A percentile compares a stretch with the other conserved stretches of the same genome.
phyloP scores from a whole-genome alignment of 805 yeast genomes.

The Brettanomyces anomalus region DNA sequence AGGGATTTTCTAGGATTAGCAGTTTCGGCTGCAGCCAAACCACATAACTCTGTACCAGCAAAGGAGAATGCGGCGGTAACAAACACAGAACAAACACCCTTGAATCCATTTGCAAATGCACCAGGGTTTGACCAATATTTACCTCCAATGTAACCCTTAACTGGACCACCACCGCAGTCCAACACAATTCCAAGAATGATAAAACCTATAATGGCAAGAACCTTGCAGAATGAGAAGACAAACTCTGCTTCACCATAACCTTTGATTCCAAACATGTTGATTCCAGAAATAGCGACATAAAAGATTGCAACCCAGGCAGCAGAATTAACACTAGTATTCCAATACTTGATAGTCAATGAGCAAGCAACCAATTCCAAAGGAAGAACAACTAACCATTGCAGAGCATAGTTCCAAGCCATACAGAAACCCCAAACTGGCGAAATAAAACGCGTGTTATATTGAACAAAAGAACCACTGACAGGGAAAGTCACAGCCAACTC shows the following conservation, averaged over 20 bases:
- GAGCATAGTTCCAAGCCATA: conserved; percentile 45
- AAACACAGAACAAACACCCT: conserved; percentile 53
- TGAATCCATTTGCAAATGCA: conserved; percentile 37
- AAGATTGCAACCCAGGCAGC: conserved; percentile 49
- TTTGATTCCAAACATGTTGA: conserved; percentile 49
- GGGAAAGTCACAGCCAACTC: conserved; percentile 53
- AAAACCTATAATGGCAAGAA: conserved; percentile 48
- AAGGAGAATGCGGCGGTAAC: conserved; percentile 53
- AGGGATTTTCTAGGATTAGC: conserved; percentile 47
- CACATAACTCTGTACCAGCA: conserved; percentile 56
- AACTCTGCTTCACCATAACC: conserved; percentile 65
- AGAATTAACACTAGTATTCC: conserved; percentile 35
- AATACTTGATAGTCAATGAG: conserved; percentile 37
- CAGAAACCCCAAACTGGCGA: conserved; percentile 52
- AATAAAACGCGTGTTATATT: conserved; percentile 47
- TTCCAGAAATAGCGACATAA: conserved; percentile 35
- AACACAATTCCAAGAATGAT: conserved; percentile 43
- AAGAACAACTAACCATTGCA: conserved; percentile 41
- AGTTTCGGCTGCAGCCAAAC: conserved; percentile 56
- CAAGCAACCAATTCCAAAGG: conserved; percentile 49
- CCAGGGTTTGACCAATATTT: conserved; percentile 53
- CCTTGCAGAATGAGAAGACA: conserved; percentile 41
- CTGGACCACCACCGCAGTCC: conserved; percentile 55
- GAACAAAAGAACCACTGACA: conserved; percentile 48
- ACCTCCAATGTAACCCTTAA: conserved; percentile 48